Conservation (phyloP, 2,329 filamentous ascomycete genomes). For the Allantophomopsis lycopodina region DNA sequence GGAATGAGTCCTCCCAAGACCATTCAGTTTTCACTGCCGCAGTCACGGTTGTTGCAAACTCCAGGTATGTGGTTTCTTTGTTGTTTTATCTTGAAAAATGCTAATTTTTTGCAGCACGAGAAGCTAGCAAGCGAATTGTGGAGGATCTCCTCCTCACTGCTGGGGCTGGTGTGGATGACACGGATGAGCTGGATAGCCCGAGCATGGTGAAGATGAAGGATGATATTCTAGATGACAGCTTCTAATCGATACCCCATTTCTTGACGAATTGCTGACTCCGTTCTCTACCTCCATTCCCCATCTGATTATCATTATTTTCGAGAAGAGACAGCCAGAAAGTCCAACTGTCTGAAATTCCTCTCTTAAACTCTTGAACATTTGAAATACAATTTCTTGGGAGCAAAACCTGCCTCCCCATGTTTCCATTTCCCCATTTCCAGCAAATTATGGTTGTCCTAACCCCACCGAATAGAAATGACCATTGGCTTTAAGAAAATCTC, state of each 20-base stretch:
- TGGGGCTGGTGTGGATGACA: constrained; percentile 51
- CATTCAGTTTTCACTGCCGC: constrained; percentile 71
- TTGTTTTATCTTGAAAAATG: neutral
- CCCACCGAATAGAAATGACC: too few relatives aligned
- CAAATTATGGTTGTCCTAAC: too few relatives aligned
- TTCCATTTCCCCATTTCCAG: too few relatives aligned
- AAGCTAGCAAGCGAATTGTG: constrained; percentile 71
- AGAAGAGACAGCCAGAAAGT: too few relatives aligned
- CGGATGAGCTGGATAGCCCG: constrained; percentile 40
- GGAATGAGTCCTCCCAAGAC: constrained; percentile 89
- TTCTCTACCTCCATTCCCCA: too few relatives aligned
- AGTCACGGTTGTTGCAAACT: constrained; percentile 66
- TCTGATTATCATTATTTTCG: too few relatives aligned
- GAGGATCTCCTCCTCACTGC: constrained; percentile 68
- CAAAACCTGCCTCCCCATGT: too few relatives aligned
- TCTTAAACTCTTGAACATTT: too few relatives aligned
- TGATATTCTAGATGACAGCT: constrained; percentile 47
- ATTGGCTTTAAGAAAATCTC: too few relatives aligned
- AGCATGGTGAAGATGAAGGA: constrained; percentile 53
- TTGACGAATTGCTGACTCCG: too few relatives aligned
- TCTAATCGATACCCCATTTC: constrained; percentile 21
- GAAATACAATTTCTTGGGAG: too few relatives aligned
- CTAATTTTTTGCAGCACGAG: constrained; percentile 38
- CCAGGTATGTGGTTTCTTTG: constrained; percentile 39
- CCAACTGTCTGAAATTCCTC: too few relatives aligned